These are phyloP conservation scores for Dendrocalamus latiflorus DNA, from an alignment of 202 grass and related monocot genomes.

Conservation along the genomic window DNA sequence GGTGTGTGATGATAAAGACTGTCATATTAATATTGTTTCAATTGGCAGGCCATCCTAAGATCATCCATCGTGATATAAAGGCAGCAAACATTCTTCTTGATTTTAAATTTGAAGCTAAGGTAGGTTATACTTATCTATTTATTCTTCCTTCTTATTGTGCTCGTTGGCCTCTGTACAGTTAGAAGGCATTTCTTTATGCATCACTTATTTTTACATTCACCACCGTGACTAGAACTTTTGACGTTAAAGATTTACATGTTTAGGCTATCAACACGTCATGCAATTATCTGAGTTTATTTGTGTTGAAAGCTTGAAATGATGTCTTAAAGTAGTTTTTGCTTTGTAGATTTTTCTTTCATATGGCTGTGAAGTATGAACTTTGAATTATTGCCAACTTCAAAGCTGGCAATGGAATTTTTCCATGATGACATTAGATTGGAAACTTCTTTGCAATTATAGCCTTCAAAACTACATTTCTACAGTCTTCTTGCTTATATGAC, in stretches of 20 bases:
- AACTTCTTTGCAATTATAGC: neutral
- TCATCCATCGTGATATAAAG: slow-evolving; percentile 98
- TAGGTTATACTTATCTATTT: slow-evolving; percentile 21
- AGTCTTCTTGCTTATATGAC: neutral
- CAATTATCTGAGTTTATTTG: neutral
- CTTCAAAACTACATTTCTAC: neutral
- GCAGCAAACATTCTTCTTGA: slow-evolving; percentile 97
- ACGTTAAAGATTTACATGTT: neutral
- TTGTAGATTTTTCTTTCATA: neutral
- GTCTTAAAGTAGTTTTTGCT: neutral
- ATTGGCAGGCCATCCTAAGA: slow-evolving; percentile 83
- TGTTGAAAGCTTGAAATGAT: neutral
- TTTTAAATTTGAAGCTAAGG: slow-evolving; percentile 85
- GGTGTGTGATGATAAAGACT: neutral
- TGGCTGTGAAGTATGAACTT: neutral
- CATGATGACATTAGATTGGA: neutral
- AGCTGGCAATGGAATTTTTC: neutral
- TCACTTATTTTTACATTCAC: slow-evolving; percentile 17
- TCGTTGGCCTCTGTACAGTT: neutral
- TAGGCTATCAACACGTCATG: neutral
- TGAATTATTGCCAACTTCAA: neutral
- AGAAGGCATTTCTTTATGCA: slow-evolving; percentile 14
- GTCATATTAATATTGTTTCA: neutral
- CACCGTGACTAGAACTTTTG: neutral
- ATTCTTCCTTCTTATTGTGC: slow-evolving; percentile 4